Evolutionary conservation across 805 yeast species (phyloP), one percentile per base, ranked within the genome.

Genomic region (Kodamaea leandrae): DNA sequence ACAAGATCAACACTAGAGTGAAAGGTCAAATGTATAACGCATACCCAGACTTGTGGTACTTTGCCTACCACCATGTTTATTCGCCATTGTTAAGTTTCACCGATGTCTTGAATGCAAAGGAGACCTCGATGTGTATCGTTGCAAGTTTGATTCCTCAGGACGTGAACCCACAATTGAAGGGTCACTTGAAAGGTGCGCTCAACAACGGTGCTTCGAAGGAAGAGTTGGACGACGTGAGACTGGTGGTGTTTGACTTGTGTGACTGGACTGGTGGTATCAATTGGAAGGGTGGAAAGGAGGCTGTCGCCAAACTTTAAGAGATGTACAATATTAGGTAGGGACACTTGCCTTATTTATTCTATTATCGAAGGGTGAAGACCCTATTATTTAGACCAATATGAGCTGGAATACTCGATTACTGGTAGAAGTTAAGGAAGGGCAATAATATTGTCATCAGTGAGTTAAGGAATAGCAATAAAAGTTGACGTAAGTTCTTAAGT

Each of bases 81-180:
- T 78, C 86, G 1, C 88, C 95, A 4, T 62, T 90, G 24, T 70
- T 90, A 45, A 82, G 95, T 15, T 83, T 64, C 58, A 75, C 80
- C 13, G 82, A 72, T 2, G 71, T 87, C 1, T 61, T 90, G 20
- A 55, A 71, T 3, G 80, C 84, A 1, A 71, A 68, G 47, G 95
- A 88, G 48, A 83, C 96, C 1, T 80, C 91, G 23, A 57, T 87
- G 44, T 82, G 87, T 23, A 78, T 90, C 2, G 76, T 90, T 13
- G 82, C 95, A 0, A 74, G 91, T 46, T 71, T 90, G 49, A 80
- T 90, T 8, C 96, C 97, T 1, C 96, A 87, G 57, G 95, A 90
- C 60, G 96, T 90, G 8, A 87, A 86, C 50, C 96, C 96, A 0
- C 96, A 90, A 53, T 70, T 90, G 49, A 86, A 87, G 61, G 97